phyloP scores from a whole-genome alignment of 768 basidiomycete genomes.

The Phylloporus sp. region DNA sequence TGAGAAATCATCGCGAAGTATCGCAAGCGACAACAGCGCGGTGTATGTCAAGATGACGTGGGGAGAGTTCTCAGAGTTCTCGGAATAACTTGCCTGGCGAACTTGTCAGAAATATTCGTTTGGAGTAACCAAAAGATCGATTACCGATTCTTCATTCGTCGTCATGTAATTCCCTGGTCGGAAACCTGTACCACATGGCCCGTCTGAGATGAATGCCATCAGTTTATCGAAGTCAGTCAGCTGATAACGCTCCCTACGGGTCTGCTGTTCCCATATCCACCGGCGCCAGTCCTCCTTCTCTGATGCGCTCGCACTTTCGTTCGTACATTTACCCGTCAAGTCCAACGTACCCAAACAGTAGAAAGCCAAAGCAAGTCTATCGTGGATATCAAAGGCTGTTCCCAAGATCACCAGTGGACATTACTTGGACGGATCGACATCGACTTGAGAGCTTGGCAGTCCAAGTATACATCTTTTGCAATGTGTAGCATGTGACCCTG shows the following conservation, averaged over 20 bases:
- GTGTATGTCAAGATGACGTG: conserved; percentile 95
- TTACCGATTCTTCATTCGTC: conserved; percentile 19
- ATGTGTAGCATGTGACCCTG: conserved; percentile 57
- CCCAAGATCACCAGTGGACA: conserved; percentile 12
- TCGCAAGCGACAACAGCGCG: conserved; percentile 74
- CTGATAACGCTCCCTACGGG: conserved; percentile 36
- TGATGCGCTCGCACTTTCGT: conserved; percentile 37
- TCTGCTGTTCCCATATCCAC: conserved; percentile 92
- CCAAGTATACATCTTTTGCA: conserved; percentile 64
- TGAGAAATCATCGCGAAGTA: conserved; percentile 82
- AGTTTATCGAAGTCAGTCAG: neutral
- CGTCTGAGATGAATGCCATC: conserved; percentile 35
- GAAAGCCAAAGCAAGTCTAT: conserved; percentile 79
- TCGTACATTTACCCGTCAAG: conserved; percentile 49
- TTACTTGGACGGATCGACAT: conserved; percentile 71
- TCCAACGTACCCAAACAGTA: conserved; percentile 87
- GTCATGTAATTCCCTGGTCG: conserved; percentile 73
- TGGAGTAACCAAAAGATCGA: conserved; percentile 1
- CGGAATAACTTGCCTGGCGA: conserved; percentile 35
- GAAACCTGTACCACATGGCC: conserved; percentile 63
- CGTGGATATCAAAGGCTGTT: conserved; percentile 9
- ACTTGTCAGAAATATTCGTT: conserved; percentile 5
- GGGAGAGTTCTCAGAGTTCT: conserved; percentile 54
- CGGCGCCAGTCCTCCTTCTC: conserved; percentile 64
- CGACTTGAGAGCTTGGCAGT: conserved; percentile 63